Conservation (phyloP, 2,329 filamentous ascomycete genomes). For the Fusarium continuum region DNA sequence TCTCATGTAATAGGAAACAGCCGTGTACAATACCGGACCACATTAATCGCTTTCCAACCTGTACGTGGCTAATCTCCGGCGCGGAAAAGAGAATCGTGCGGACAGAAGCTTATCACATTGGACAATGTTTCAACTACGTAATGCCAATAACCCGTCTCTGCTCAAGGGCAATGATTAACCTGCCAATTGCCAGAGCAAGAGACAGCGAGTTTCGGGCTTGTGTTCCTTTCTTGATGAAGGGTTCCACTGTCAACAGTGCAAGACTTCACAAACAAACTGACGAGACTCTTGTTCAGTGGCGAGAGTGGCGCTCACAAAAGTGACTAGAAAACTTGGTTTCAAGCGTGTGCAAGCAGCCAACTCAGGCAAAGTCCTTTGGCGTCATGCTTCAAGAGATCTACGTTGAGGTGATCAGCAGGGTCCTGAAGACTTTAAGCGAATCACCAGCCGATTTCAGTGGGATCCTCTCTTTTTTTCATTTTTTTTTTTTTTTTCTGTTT, state of each 20-base stretch:
- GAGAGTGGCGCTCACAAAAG: slow-evolving; percentile 22
- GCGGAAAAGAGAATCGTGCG: slow-evolving; percentile 1
- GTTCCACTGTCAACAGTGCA: slow-evolving; percentile 19
- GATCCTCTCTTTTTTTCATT: not conserved
- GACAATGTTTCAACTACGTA: slow-evolving; percentile 22
- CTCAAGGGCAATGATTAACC: not conserved
- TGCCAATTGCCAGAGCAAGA: not conserved
- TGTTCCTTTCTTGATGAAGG: slow-evolving; percentile 23
- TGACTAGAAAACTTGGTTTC: slow-evolving; percentile 32
- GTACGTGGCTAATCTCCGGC: slow-evolving; percentile 33
- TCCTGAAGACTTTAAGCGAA: slow-evolving; percentile 24
- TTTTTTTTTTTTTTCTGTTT: slow-evolving; percentile 5
- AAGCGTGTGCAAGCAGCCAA: slow-evolving; percentile 1
- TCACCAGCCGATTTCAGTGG: slow-evolving; percentile 10
- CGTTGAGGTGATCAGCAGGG: slow-evolving; percentile 37
- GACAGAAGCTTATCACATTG: slow-evolving; percentile 20
- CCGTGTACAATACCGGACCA: no score
- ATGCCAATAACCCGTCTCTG: no score
- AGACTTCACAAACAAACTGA: slow-evolving; percentile 16
- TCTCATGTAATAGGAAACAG: no score
- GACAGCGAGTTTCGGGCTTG: slow-evolving; percentile 18
- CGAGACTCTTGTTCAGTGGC: slow-evolving; percentile 9
- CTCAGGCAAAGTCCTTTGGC: slow-evolving; percentile 19
- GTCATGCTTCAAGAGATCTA: slow-evolving; percentile 27
- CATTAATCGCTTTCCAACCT: no score